Evolutionary conservation across 1,284 basidiomycete species (phyloP).

Genomic region (Ganoderma leucocontextum): DNA sequence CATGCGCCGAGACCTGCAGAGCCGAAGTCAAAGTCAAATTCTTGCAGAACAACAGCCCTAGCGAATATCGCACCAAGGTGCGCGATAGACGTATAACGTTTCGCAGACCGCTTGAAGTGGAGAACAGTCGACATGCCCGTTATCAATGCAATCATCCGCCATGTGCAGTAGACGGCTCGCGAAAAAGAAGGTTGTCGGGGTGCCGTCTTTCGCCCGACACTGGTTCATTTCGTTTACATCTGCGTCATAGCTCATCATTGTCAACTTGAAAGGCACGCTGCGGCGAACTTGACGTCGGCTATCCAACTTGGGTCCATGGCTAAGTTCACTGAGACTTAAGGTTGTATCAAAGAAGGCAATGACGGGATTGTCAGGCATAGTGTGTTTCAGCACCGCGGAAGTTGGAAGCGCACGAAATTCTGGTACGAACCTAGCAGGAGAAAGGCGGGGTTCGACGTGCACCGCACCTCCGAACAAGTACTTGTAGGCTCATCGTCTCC

Average conservation of each 20-base stretch:
- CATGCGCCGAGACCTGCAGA: neutral
- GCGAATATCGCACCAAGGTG: neutral
- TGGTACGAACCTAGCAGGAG: no score
- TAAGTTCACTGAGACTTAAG: neutral
- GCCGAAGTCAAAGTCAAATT: neutral
- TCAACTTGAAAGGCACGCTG: neutral
- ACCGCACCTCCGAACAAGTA: neutral
- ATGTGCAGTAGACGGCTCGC: neutral
- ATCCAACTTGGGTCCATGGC: neutral
- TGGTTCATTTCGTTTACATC: neutral
- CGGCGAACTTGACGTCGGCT: neutral
- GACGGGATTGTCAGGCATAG: neutral
- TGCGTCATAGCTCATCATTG: neutral
- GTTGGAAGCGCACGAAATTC: neutral
- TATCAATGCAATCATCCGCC: neutral
- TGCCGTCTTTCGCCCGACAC: neutral
- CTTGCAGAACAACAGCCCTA: neutral
- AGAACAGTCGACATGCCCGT: neutral
- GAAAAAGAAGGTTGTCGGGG: neutral
- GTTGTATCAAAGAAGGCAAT: neutral
- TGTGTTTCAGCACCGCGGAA: neutral
- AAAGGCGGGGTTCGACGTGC: neutral
- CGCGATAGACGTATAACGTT: no score
- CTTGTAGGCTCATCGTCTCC: neutral
- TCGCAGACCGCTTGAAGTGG: neutral